A percentile compares a stretch with the other conserved stretches of the same genome.
These are phyloP conservation scores for Pseudoscleropodium purum DNA, from an alignment of 225 moss, liverwort and hornwort species.

Conservation along the genomic window DNA sequence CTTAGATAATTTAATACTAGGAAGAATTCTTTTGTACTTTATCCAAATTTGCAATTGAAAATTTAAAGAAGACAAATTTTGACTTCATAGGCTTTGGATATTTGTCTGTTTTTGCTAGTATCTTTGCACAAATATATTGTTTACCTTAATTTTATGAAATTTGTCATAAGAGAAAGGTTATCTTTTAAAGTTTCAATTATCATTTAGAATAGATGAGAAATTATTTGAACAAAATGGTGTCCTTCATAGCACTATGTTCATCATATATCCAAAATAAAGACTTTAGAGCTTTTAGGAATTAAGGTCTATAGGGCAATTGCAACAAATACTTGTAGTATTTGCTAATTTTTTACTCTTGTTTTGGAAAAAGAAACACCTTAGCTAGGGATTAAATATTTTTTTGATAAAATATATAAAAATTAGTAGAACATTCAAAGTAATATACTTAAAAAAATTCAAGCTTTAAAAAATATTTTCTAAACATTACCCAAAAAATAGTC, in stretches of 20 bases:
- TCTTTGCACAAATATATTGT: not conserved
- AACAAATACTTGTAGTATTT: not conserved
- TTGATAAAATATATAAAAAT: not conserved
- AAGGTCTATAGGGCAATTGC: too few relatives aligned
- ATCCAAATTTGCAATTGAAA: not conserved
- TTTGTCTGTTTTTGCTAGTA: not conserved
- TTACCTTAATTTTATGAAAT: not conserved
- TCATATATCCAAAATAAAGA: too few relatives aligned
- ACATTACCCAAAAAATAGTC: rapidly evolving
- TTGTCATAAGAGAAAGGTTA: not conserved
- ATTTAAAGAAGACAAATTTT: not conserved
- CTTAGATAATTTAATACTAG: not conserved
- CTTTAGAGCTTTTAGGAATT: too few relatives aligned
- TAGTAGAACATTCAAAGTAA: not conserved
- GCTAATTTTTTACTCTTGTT: not conserved
- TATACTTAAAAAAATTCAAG: rapidly evolving
- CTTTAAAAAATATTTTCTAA: not conserved
- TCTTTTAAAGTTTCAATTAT: not conserved
- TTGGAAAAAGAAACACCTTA: rapidly evolving
- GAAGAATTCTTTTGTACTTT: not conserved
- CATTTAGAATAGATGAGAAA: not conserved
- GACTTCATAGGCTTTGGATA: not conserved
- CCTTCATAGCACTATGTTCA: not conserved
- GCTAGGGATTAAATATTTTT: rapidly evolving
- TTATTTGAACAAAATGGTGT: not conserved